Percentiles rank a stretch among this genome's conserved stretches.
These are phyloP conservation scores for Aspergillus sclerotiicarbonarius DNA, from an alignment of 495 filamentous ascomycete species.

Conservation along the genomic window DNA sequence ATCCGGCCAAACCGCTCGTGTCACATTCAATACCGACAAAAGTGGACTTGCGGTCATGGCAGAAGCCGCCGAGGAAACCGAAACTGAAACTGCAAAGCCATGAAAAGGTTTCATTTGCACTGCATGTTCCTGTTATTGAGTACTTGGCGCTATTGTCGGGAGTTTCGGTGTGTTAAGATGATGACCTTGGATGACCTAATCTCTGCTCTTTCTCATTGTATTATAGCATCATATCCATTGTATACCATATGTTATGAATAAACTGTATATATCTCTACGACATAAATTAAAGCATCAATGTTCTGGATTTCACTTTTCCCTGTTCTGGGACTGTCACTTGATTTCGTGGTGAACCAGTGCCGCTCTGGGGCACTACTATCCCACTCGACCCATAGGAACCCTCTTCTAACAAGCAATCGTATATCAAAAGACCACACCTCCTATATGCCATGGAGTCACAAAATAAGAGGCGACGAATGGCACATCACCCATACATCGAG, in stretches of 20 bases:
- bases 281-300: not conserved
- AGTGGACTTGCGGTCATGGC: constrained; percentile 31
- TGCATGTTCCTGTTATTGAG: constrained; percentile 5
- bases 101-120: not conserved
- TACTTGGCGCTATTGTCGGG: not conserved
- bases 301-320: not conserved
- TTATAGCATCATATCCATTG: constrained; percentile 20
- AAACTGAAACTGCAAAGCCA: constrained; percentile 15
- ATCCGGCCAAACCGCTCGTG: constrained; percentile 66
- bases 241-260: constrained; percentile 16
- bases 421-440: not conserved
- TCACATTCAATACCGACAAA: constrained; percentile 56
- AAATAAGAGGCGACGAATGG: constrained; percentile 23
- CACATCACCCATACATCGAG: constrained; percentile 11
- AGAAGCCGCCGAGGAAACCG: constrained; percentile 11
- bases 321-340: not conserved
- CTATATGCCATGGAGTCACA: constrained; percentile 16
- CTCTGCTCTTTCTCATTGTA: constrained; percentile 7
- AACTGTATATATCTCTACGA: constrained; percentile 4
- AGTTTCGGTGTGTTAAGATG: not conserved
- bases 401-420: not conserved
- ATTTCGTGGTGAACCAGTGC: not conserved
- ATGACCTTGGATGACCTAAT: not conserved
- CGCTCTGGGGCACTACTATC: not conserved
- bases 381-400: not conserved